Percentiles rank a stretch among this genome's conserved stretches.
Evolutionary conservation across 2,329 filamentous ascomycete genomes (phyloP).

Genomic region (Colletotrichum lini): DNA sequence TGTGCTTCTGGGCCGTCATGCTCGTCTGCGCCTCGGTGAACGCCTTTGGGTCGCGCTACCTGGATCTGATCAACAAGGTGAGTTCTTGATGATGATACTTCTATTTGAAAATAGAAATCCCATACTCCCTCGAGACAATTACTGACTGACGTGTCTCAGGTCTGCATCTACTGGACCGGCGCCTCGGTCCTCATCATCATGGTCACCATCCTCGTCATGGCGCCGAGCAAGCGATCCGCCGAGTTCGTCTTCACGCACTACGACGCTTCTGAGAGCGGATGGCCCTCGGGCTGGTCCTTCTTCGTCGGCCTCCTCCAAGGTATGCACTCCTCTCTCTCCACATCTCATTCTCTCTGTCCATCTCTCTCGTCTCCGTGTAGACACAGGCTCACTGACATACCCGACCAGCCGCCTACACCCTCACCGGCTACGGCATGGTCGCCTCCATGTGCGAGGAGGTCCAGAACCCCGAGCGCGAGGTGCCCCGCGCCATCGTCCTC

Average conservation of each 20-base stretch:
- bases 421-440: slow-evolving; percentile 80
- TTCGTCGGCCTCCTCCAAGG: slow-evolving; percentile 77
- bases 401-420: slow-evolving; percentile 66
- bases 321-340: neutral
- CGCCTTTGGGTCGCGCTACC: slow-evolving; percentile 70
- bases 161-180: slow-evolving; percentile 81
- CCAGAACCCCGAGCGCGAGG: slow-evolving; percentile 76
- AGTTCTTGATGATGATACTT: too few relatives aligned
- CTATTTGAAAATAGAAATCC: neutral
- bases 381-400: neutral
- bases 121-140: too few relatives aligned
- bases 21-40: slow-evolving; percentile 75
- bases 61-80: slow-evolving; percentile 79
- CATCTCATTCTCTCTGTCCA: too few relatives aligned
- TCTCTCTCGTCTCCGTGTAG: too few relatives aligned
- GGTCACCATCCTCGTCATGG: slow-evolving; percentile 71
- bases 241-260: slow-evolving; percentile 79
- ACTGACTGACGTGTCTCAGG: neutral
- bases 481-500: slow-evolving; percentile 79
- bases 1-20: slow-evolving; percentile 82
- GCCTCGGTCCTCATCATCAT: slow-evolving; percentile 69
- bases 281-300: slow-evolving; percentile 79
- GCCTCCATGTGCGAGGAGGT: slow-evolving; percentile 82
- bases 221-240: slow-evolving; percentile 68
- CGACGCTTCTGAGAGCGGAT: slow-evolving; percentile 75